Evolutionary conservation across 345 rosid genomes (phyloP).

Genomic region (Arabis hirsuta): DNA sequence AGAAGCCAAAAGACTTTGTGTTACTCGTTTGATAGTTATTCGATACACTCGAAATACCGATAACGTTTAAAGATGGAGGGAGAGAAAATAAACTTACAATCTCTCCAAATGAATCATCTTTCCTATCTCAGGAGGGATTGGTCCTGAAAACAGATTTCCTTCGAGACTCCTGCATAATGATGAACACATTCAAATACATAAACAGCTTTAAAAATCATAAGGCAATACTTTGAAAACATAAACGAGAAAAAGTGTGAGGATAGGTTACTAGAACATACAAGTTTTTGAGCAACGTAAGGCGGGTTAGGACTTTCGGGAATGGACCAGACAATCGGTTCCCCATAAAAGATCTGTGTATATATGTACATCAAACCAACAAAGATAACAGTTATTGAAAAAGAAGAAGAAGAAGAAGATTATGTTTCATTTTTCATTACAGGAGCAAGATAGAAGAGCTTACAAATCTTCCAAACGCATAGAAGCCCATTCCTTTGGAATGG

Average conservation of each 20-base stretch:
- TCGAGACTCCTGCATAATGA: conserved; percentile 70
- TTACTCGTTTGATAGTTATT: background rate
- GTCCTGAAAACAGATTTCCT: conserved; percentile 77
- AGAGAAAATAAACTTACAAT: conserved; percentile 53
- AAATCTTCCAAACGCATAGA: conserved; percentile 64
- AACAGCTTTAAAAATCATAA: background rate
- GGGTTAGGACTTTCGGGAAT: conserved; percentile 73
- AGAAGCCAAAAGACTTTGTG: conserved; percentile 13
- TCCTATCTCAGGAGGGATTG: conserved; percentile 74
- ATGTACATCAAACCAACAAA: conserved; percentile 26
- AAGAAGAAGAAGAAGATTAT: background rate
- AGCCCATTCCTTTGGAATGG: conserved; percentile 81
- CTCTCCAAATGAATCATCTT: conserved; percentile 60
- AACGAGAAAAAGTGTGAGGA: background rate
- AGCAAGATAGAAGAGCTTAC: conserved; percentile 45
- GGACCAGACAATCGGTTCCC: conserved; percentile 85
- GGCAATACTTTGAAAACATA: background rate
- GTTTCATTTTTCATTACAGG: background rate
- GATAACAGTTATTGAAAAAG: background rate
- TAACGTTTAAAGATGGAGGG: background rate
- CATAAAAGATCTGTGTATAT: conserved; percentile 71
- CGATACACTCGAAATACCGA: background rate
- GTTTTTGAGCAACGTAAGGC: conserved; percentile 63
- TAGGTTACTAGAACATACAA: conserved; percentile 54
- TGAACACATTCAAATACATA: background rate